These are phyloP conservation scores for Borovskyia barvae DNA, from an alignment of 208 protist species.

Conservation along the genomic window DNA sequence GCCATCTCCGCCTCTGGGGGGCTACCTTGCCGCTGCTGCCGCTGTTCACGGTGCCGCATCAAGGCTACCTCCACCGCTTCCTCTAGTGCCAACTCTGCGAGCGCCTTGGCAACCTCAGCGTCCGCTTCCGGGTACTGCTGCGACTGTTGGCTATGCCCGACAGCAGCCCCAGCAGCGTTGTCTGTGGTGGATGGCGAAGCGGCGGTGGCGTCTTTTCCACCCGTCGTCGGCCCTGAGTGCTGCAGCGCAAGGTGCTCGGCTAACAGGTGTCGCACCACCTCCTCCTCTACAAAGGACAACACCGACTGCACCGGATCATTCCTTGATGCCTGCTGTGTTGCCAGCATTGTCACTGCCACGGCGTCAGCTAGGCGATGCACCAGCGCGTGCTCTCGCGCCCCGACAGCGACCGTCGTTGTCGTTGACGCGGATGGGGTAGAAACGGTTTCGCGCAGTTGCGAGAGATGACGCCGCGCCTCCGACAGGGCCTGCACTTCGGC, in stretches of 20 bases:
- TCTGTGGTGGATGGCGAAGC: not conserved
- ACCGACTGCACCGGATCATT: conserved; percentile 10
- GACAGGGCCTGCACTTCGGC: conserved; percentile 39
- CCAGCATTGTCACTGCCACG: conserved; percentile 9
- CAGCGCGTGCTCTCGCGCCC: not conserved
- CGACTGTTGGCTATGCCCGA: not conserved
- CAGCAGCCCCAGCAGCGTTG: not conserved
- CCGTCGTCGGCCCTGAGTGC: not conserved
- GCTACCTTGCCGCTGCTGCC: not conserved
- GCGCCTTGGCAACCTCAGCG: not conserved
- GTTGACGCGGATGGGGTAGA: not conserved
- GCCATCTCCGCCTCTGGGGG: too few relatives aligned
- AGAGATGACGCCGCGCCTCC: conserved; percentile 30
- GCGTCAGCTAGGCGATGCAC: conserved; percentile 6
- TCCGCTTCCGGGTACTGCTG: not conserved
- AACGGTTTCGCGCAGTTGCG: not conserved
- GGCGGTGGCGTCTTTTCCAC: not conserved
- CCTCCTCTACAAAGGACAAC: conserved; percentile 13
- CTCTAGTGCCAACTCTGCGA: conserved; percentile 11
- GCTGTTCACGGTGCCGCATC: not conserved
- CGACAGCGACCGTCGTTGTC: not conserved
- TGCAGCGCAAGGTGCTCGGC: not conserved
- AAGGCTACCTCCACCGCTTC: conserved; percentile 6
- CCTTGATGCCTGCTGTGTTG: not conserved
- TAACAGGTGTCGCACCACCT: conserved; percentile 18